Base-by-base conservation (phyloP, 139 green algal genomes). In the Marvania coccoides region DNA sequence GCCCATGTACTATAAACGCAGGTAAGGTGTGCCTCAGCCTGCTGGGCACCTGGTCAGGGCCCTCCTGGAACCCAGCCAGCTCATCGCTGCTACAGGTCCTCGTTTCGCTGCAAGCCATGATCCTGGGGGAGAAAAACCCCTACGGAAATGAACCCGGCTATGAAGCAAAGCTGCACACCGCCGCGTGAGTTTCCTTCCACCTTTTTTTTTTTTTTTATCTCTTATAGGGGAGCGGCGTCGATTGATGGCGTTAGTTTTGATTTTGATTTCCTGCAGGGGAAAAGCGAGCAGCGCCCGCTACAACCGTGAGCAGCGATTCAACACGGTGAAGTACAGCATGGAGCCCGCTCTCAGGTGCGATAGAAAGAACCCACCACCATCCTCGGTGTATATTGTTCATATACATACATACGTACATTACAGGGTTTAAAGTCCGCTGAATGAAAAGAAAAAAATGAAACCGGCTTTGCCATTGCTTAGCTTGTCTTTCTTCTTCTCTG, bases 81-180 rank as follows among this genome's bases (percentile, higher is more conserved):
- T 82, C 69, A 63, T 86, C 69, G 40, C 63, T 93, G 42, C 87
- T 85, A 39, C 88, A 94, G 70, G 70, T 87, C 6, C 73, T 95
- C 35, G 46, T 95, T 34, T 90, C 77, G 29, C 85, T 96, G 30
- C 88, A 95, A 55, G 39, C 45, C 10, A 74, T 75, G 51, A 66
- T 75, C 6, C 19, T 67, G 30, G 61, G 91, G 55, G 69, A 83
- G 14, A 56, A 71, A 5, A 61, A 89, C 35, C 83, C 84, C 0
- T 88, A 76, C 54, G 87, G 78, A 63, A 90, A 90, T 33, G 83
- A 88, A 42, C 85, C 88, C 0, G 78, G 74, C 9, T 70, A 76
- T 23, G 77, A 88, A 34, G 42, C 69, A 10, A 80, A 85, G 63
- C 67, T 78, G 5, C 68, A 69, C 33, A 88, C 67, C 0, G 14